Evolutionary conservation across 257 asterid species (phyloP).

Genomic region (Solanum chilense): DNA sequence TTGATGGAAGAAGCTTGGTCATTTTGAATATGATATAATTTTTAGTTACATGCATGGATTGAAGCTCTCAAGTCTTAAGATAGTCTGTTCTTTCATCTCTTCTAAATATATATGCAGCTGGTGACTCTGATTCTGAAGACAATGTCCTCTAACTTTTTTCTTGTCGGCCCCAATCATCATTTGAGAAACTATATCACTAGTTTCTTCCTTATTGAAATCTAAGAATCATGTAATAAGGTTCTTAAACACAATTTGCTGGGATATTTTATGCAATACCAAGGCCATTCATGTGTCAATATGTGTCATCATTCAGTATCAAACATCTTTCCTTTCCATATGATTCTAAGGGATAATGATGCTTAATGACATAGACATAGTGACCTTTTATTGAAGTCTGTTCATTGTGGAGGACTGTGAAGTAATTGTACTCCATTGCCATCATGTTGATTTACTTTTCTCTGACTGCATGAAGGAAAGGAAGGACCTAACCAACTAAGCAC

Average conservation of each 20-base stretch:
- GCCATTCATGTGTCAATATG: neutral
- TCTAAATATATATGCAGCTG: neutral
- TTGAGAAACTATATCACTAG: neutral
- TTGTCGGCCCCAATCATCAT: neutral
- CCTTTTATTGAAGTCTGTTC: neutral
- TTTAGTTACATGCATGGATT: neutral
- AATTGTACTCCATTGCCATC: neutral
- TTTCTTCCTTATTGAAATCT: neutral
- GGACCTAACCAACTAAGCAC: neutral
- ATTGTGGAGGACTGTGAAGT: neutral
- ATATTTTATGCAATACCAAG: neutral
- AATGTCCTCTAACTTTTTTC: neutral
- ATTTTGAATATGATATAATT: neutral
- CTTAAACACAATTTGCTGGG: neutral
- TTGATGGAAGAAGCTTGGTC: neutral
- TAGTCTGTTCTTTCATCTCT: neutral
- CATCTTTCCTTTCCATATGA: neutral
- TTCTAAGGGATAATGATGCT: neutral
- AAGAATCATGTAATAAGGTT: neutral
- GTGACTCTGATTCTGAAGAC: neutral
- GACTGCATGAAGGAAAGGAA: neutral
- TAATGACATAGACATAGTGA: neutral
- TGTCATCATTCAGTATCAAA: neutral
- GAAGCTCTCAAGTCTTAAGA: neutral
- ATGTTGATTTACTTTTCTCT: neutral